Evolutionary conservation across 2,329 filamentous ascomycete genomes (phyloP), one percentile per base, ranked within the genome.

Genomic region (Rhexocercosporidium sp.): DNA sequence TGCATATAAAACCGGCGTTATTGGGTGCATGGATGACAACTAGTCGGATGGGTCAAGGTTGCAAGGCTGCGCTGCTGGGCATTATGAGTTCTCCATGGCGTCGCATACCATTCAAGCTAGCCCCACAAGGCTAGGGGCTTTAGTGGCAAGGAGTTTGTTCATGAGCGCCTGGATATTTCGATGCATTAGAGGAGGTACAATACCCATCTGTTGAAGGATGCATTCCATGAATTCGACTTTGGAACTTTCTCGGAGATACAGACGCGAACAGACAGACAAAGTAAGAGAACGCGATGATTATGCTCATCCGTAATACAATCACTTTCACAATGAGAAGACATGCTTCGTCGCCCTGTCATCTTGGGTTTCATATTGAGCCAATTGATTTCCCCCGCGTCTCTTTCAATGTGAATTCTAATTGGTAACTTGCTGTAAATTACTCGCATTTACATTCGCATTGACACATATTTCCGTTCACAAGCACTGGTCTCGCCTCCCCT

Each of bases 1-100:
- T 66, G 65, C 65, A 66, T 66, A 63, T 12, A 54, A n/a, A 25
- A 51, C n/a, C 53, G 65, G 65, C 65, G 65, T 66, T 66, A 41
- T 41, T 57, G 20, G 61, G 47, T 27, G 47, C 37, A 63, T 46
- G 60, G 53, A 22, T n/a, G 49, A 56, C 22, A 59, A 27, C 25
- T 62, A 27, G 29, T 14, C 20, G 44, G 47, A 39, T 29, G 57
- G 9, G 29, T 54, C n/a, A 29, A 56, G 64, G n/a, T 12, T 47
- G 2, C 49, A 34, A 31, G 16, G 57, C n/a, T 44, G 47, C 29
- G 22, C 31, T 61, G 44, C 3, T 18, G 18, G 29, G 7, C 29
- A n/a, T 20, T 41, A 7, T 3, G 16, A 22, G 5, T 37, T 6
- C 20, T 27, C 22, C 46, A 27, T 51, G 46, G 44, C 27, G 44